phyloP scores from a whole-genome alignment of 2,329 filamentous ascomycete genomes.

The Talaromyces albobiverticillius region DNA sequence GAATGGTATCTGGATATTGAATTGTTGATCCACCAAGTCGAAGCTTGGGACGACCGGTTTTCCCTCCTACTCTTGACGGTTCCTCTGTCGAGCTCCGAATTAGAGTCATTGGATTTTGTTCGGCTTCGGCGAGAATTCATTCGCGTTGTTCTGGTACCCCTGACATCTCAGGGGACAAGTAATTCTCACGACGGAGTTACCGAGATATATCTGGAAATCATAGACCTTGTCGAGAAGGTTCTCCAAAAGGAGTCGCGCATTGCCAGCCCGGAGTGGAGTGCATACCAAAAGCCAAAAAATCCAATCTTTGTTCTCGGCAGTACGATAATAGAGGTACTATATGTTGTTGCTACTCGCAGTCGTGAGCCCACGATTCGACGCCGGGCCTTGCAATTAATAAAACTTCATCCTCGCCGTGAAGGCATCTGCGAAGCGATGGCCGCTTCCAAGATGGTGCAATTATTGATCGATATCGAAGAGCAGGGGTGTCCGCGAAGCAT shows the following conservation, averaged over 20 bases:
- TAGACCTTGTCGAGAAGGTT: background rate
- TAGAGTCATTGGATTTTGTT: conserved; percentile 1
- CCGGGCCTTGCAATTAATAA: conserved; percentile 1
- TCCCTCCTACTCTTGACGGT: background rate
- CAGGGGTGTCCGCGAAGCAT: conserved; percentile 5
- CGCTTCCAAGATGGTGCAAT: background rate
- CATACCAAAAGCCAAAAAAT: background rate
- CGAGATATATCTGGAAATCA: conserved; percentile 3
- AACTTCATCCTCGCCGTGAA: conserved; percentile 11
- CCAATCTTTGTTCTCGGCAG: conserved; percentile 10
- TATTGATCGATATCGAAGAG: conserved; percentile 9
- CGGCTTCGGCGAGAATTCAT: conserved; percentile 6
- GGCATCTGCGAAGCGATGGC: conserved; percentile 13
- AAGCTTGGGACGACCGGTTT: conserved; percentile 9
- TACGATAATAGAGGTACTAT: conserved; percentile 6
- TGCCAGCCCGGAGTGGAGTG: background rate
- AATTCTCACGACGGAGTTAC: background rate
- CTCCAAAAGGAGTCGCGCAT: background rate
- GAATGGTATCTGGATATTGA: conserved; percentile 1
- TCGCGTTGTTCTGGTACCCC: background rate
- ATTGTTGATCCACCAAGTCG: background rate
- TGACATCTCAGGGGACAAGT: background rate
- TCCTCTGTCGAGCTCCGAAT: background rate
- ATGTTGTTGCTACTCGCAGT: background rate
- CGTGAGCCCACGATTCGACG: conserved; percentile 13